These are phyloP conservation scores for Aethionema arabicum DNA, from an alignment of 345 rosid species.

Conservation along the genomic window DNA sequence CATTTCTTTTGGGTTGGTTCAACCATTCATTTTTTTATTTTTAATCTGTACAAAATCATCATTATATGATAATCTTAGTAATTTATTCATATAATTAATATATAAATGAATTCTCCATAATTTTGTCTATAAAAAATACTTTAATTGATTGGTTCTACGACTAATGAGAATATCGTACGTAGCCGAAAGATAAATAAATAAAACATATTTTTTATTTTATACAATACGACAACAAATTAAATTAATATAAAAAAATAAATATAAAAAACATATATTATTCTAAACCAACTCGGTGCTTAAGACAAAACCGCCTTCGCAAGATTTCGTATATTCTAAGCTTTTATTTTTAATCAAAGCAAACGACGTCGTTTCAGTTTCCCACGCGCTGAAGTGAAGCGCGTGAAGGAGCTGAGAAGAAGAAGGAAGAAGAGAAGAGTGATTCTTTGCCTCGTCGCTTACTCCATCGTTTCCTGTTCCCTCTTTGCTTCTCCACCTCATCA, in stretches of 20 bases:
- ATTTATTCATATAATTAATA: no score
- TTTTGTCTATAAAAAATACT: no score
- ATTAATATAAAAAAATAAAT: slow-evolving; percentile 6
- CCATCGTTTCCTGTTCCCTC: slow-evolving; percentile 46
- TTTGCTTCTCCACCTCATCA: slow-evolving; percentile 30
- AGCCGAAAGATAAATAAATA: no score
- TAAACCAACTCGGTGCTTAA: slow-evolving; percentile 23
- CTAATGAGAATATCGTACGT: no score
- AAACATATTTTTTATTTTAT: background rate
- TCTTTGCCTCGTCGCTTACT: slow-evolving; percentile 47
- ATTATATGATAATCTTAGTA: no score
- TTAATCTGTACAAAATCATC: no score
- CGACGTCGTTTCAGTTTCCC: slow-evolving; percentile 23
- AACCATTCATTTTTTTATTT: slow-evolving; percentile 27
- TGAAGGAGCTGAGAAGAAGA: background rate
- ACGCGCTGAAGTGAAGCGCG: slow-evolving; percentile 20
- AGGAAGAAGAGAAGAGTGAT: slow-evolving; percentile 30
- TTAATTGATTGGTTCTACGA: no score
- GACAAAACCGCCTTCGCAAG: slow-evolving; percentile 39
- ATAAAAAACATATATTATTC: slow-evolving; percentile 3
- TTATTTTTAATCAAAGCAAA: slow-evolving; percentile 27
- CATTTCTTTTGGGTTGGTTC: slow-evolving; percentile 30
- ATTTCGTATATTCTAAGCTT: slow-evolving; percentile 38
- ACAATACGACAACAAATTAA: slow-evolving; percentile 22
- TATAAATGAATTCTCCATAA: no score